Evolutionary conservation across 2,329 filamentous ascomycete species (phyloP), one percentile per base, ranked within the genome.

Genomic region (Graphilbum fragrans): DNA sequence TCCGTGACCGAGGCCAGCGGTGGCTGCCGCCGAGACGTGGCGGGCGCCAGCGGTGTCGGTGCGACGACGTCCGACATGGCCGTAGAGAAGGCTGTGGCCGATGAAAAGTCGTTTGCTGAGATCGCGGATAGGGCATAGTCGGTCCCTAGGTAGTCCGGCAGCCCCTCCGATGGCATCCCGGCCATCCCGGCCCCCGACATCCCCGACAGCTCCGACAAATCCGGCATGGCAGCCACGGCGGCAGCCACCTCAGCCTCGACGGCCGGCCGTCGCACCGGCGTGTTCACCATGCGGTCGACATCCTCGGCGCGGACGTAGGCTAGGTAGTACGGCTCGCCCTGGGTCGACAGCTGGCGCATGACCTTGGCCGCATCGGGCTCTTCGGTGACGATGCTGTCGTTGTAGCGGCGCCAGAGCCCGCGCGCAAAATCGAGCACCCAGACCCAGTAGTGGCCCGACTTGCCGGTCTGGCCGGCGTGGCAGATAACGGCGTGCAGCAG

Each of bases 401-500:
- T 98, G 67, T 95, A 98, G 54, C 85, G 86, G 43, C 87, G 80
- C 88, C 92, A 98, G 18, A 88, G 67, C 29, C 78, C 64, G 37
- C 77, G 74, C 49, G 80, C 74, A 58, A 94, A 94, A 62, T 96
- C 92, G 54, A 80, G 84, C 48, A 98, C 93, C 72, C 88, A 95
- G 35, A 95, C 86, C 81, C 86, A 95, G 63, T 96, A 98, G 59
- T 98, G 92, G 0, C 92, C 92, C 36, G 80, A 80, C 35, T 69
- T 72, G 33, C 80, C 70, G 22, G 50, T 51, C 50, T 69, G 67
- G 25, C 85, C 85, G 18, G 82, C 80, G 57, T 98, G 92, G 52
- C 94, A 90, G 54, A 98, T 94, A 25, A 95, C 83, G 0, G 90
- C 86, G 51, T 95, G 88, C 5, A 98, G 73, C 14, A 77, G 77